Evolutionary conservation across 805 yeast genomes (phyloP), one percentile per base, ranked within the genome.

Genomic region (Monosporozyma servazzii): DNA sequence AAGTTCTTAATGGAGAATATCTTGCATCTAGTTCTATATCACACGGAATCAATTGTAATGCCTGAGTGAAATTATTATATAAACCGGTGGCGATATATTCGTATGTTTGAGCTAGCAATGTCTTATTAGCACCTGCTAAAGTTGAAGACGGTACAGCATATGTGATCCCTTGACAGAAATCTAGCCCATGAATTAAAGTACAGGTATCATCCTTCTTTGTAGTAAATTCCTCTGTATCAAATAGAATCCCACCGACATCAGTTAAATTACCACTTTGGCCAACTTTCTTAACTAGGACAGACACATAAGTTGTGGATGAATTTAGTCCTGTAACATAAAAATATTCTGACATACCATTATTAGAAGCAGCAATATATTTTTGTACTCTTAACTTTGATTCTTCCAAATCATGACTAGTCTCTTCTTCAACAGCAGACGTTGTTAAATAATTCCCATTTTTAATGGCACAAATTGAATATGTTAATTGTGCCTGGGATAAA

Each of bases 131-230:
- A 2, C 67, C 66, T 30, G 69, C 69, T 3, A 62, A 53, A 1
- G 71, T 54, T 1, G 78, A 66, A 29, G 71, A 73, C 0, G 98
- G 98, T 0, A 87, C 96, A 0, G 96, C 77, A 68, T 90, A 91
- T 1, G 96, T 93, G 23, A 91, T 95, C 45, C 79, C 78, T 30
- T 74, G 66, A 66, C 99, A 91, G 61, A 89, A 89, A 2, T 78
- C 81, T 53, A 91, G 72, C 53, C 80, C 85, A 63, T 79, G 88
- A 17, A 89, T 77, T 47, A 90, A 68, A 53, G 84, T 79, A 65
- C 99, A 91, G 1, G 86, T 77, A 18, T 72, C 70, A 2, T 74
- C 63, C 25, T 65, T 66, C 65, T 78, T 67, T 1, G 88, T 80
- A 41, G 77, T 75, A 53, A 91, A 86, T 37, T 66, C 65, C 42